phyloP scores from a whole-genome alignment of 352 stramenopile species.

The Pythium coloratum region DNA sequence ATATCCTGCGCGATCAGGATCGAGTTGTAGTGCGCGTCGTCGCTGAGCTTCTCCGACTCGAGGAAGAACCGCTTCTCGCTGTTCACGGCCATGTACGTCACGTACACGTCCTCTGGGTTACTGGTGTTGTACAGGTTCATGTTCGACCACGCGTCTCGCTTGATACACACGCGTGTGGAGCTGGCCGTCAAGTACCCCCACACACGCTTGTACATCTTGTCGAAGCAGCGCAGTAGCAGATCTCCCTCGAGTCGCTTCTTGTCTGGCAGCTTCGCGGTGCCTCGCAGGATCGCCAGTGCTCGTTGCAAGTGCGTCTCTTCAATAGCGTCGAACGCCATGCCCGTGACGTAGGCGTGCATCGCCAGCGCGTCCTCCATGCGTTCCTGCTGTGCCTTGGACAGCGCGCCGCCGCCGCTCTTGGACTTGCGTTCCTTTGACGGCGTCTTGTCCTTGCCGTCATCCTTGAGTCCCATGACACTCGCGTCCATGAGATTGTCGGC shows the following conservation, averaged over 20 bases:
- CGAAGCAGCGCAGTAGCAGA: conserved; percentile 67
- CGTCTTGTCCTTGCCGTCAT: conserved; percentile 49
- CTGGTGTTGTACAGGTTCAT: conserved; percentile 76
- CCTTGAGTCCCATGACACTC: conserved; percentile 47
- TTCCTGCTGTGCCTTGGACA: conserved; percentile 70
- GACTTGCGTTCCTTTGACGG: conserved; percentile 41
- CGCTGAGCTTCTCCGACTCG: conserved; percentile 67
- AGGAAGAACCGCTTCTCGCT: conserved; percentile 82
- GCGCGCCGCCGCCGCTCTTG: conserved; percentile 35
- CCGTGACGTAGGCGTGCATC: conserved; percentile 82
- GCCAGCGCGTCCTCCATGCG: conserved; percentile 74
- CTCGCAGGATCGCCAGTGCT: conserved; percentile 55
- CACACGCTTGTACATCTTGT: conserved; percentile 87
- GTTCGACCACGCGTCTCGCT: conserved; percentile 78
- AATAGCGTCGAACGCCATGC: conserved; percentile 75
- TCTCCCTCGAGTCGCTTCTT: conserved; percentile 71
- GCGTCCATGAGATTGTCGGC: conserved; percentile 67
- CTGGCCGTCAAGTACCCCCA: conserved; percentile 73
- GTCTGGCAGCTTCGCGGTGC: conserved; percentile 62
- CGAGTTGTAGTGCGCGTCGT: conserved; percentile 70
- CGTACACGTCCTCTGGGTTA: conserved; percentile 64
- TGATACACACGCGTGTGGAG: conserved; percentile 66
- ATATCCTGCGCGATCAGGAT: conserved; percentile 84
- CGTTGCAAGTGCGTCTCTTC: conserved; percentile 72
- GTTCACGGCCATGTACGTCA: conserved; percentile 81